These are phyloP conservation scores for Fusarium sp. DNA, from an alignment of 2,329 filamentous ascomycete genomes.

Conservation along the genomic window DNA sequence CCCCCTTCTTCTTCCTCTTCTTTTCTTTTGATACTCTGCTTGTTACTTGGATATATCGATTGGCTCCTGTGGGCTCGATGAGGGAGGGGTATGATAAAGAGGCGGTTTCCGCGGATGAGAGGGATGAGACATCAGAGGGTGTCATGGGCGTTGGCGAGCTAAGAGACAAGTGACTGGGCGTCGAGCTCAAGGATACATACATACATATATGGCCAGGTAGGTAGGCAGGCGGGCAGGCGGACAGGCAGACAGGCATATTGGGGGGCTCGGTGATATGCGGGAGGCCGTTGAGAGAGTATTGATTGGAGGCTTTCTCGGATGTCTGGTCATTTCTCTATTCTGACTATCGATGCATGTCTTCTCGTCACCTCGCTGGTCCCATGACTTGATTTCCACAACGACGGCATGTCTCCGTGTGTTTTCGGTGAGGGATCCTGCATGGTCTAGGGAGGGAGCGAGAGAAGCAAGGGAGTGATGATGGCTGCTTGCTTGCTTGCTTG, in stretches of 20 bases:
- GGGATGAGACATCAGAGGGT: conserved; percentile 10
- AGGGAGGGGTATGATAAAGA: background rate
- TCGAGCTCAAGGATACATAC: conserved; percentile 13
- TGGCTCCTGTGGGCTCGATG: conserved; percentile 2
- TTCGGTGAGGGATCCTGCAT: background rate
- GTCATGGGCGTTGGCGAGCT: conserved; percentile 28
- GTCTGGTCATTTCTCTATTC: background rate
- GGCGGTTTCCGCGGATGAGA: background rate
- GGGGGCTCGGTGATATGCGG: background rate
- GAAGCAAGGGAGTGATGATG: background rate
- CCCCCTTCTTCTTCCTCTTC: background rate
- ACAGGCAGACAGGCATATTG: background rate
- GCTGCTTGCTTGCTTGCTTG: background rate
- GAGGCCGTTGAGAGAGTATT: background rate
- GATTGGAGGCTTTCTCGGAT: background rate
- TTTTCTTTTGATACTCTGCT: background rate
- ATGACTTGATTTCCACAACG: background rate
- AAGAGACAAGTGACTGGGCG: background rate
- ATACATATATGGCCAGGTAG: background rate
- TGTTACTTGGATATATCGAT: conserved; percentile 3
- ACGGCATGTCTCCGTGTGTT: background rate
- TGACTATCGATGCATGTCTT: background rate
- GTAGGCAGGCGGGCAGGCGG: background rate
- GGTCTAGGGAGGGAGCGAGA: background rate
- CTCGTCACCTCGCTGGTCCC: background rate